phyloP scores from a whole-genome alignment of 805 yeast genomes.

The Saccharomycopsis sp. region DNA sequence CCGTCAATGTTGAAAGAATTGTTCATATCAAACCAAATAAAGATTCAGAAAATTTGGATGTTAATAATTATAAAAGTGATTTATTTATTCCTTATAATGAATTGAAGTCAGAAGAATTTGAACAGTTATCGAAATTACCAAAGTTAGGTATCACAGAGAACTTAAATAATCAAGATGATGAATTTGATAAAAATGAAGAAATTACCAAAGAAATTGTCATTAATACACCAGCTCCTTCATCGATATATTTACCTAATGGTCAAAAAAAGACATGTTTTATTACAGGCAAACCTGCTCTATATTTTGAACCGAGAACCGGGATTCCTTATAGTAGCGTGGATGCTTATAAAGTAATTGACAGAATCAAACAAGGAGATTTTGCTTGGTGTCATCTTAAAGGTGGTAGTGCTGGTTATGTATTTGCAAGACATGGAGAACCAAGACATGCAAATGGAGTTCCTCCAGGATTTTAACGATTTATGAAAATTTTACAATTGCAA shows the following conservation, averaged over 20 bases:
- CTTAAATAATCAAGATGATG: slow-evolving; percentile 20
- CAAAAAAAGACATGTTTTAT: slow-evolving; percentile 56
- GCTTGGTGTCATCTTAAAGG: slow-evolving; percentile 41
- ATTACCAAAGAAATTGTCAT: slow-evolving; percentile 38
- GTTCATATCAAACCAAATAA: slow-evolving; percentile 28
- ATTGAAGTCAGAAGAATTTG: slow-evolving; percentile 26
- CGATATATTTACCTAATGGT: slow-evolving; percentile 62
- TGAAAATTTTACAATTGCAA: too few species aligned
- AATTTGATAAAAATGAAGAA: slow-evolving; percentile 23
- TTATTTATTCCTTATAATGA: slow-evolving; percentile 15
- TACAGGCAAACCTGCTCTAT: slow-evolving; percentile 69
- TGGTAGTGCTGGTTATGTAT: slow-evolving; percentile 30
- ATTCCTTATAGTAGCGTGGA: slow-evolving; percentile 79
- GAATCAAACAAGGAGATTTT: slow-evolving; percentile 36
- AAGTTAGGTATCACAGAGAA: slow-evolving; percentile 47
- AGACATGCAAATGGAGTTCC: slow-evolving; percentile 82
- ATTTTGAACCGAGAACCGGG: slow-evolving; percentile 81
- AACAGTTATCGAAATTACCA: slow-evolving; percentile 36
- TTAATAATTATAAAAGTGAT: slow-evolving; percentile 6
- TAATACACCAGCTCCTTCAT: slow-evolving; percentile 64
- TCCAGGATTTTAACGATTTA: too few species aligned
- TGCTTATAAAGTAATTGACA: slow-evolving; percentile 55
- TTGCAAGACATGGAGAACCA: slow-evolving; percentile 25
- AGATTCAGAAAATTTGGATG: background rate
- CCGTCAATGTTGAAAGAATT: slow-evolving; percentile 41